Conservation (phyloP, 78 protist species). For the Salpingoeca rosetta region DNA sequence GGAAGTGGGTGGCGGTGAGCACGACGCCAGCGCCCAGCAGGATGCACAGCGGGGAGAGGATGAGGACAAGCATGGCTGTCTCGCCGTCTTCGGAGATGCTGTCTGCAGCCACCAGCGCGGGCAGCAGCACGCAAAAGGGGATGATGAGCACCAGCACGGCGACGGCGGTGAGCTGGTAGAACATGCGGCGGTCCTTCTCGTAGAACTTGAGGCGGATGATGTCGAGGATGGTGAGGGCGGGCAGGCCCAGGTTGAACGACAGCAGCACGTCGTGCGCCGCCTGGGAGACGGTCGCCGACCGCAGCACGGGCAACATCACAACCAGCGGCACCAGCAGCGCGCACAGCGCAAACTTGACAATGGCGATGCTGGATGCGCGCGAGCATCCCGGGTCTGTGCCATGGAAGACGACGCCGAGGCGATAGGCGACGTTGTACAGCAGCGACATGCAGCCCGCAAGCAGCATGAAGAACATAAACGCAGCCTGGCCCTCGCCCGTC, state of each 20-base stretch:
- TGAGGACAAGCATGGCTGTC: background rate
- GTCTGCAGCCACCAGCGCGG: background rate
- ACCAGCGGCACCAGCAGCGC: background rate
- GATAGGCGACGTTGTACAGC: background rate
- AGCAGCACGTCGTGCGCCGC: background rate
- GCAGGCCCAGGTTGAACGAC: background rate
- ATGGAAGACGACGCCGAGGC: background rate
- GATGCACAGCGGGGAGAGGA: background rate
- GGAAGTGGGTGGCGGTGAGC: background rate
- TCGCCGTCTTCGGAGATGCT: background rate
- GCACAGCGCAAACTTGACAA: background rate
- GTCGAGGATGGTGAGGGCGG: background rate
- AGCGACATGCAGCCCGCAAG: background rate
- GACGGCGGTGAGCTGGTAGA: background rate
- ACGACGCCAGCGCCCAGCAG: background rate
- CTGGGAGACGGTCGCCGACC: background rate
- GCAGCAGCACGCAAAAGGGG: background rate
- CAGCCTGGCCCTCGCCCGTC: background rate
- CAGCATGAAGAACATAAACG: background rate
- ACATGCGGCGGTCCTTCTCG: too few relatives aligned
- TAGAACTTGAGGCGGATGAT: too few relatives aligned
- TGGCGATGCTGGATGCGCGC: background rate
- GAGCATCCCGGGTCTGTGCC: too few relatives aligned
- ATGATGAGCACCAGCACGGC: background rate
- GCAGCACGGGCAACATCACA: background rate